Conservation (phyloP, 495 filamentous ascomycete genomes). For the Lasiosphaeria miniovina region DNA sequence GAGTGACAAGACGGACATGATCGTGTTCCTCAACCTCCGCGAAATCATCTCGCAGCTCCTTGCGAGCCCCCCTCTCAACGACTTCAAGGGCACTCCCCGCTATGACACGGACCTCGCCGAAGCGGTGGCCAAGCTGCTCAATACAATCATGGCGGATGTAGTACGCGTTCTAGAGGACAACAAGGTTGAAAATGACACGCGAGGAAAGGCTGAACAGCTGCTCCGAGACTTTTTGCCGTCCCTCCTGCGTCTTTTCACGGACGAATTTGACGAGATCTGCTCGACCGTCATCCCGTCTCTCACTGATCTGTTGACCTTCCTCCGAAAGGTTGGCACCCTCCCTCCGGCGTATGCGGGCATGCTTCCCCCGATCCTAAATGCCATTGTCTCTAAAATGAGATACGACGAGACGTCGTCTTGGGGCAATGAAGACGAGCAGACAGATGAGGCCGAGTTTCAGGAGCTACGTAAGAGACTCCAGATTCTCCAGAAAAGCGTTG, state of each 20-base stretch:
- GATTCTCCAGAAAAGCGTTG: constrained; percentile 84
- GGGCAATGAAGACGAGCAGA: constrained; percentile 91
- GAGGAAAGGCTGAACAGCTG: constrained; percentile 65
- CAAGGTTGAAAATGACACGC: constrained; percentile 50
- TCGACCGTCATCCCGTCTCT: constrained; percentile 89
- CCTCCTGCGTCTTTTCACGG: constrained; percentile 87
- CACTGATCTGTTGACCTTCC: constrained; percentile 82
- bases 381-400: constrained; percentile 91
- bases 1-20: constrained; percentile 88
- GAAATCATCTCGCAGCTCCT: constrained; percentile 79
- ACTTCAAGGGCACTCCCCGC: constrained; percentile 70
- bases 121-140: constrained; percentile 92
- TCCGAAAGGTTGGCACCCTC: constrained; percentile 71
- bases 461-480: constrained; percentile 86
- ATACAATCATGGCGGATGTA: constrained; percentile 80
- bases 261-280: constrained; percentile 97
- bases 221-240: constrained; percentile 79
- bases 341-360: constrained; percentile 68
- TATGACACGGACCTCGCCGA: constrained; percentile 96
- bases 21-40: constrained; percentile 80
- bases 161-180: constrained; percentile 66
- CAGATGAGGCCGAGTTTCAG: constrained; percentile 97
- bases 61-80: constrained; percentile 70
- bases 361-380: constrained; percentile 81
- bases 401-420: constrained; percentile 93